A percentile compares a stretch with the other conserved stretches of the same genome.
Evolutionary conservation across 1,284 basidiomycete genomes (phyloP).

Genomic region (Schizophyllum amplum): DNA sequence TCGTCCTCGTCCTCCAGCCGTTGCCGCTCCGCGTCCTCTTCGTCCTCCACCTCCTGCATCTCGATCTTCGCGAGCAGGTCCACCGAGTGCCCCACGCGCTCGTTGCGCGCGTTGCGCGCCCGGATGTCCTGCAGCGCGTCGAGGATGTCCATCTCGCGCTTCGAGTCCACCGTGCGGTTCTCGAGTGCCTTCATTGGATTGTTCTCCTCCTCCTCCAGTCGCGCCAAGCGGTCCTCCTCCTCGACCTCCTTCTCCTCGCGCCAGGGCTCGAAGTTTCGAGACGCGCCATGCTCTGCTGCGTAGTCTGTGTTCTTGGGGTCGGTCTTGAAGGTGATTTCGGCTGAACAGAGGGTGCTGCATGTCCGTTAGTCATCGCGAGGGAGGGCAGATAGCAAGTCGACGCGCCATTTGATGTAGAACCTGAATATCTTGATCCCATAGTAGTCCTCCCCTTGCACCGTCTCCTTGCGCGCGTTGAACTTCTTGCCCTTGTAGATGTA

Average conservation of each 20-base stretch:
- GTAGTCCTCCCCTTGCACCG: slow-evolving; percentile 94
- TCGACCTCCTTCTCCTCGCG: slow-evolving; percentile 67
- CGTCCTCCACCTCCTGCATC: slow-evolving; percentile 58
- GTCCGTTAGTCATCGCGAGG: slow-evolving; percentile 2
- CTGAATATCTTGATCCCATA: slow-evolving; percentile 95
- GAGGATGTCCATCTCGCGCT: slow-evolving; percentile 97
- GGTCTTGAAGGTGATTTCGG: slow-evolving; percentile 99
- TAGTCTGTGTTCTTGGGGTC: slow-evolving; percentile 99
- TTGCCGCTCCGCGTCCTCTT: slow-evolving; percentile 59
- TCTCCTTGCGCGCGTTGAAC: slow-evolving; percentile 99
- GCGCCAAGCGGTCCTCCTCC: slow-evolving; percentile 71
- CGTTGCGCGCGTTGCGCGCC: slow-evolving; percentile 87
- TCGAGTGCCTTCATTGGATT: slow-evolving; percentile 98
- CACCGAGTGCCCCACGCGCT: slow-evolving; percentile 63
- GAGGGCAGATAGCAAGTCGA: slow-evolving; percentile 2
- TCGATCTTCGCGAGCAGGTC: slow-evolving; percentile 53
- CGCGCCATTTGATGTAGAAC: slow-evolving; percentile 78
- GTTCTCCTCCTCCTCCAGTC: slow-evolving; percentile 80
- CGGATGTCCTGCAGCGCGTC: slow-evolving; percentile 95
- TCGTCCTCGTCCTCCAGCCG: slow-evolving; percentile 89
- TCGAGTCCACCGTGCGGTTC: slow-evolving; percentile 84
- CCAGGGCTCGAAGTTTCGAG: slow-evolving; percentile 93
- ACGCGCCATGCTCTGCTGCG: slow-evolving; percentile 85
- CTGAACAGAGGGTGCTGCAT: slow-evolving; percentile 80
- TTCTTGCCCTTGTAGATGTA: slow-evolving; percentile 99